Evolutionary conservation across 148 eudicot genomes (phyloP).

Genomic region (Pharnaceum exiguum): DNA sequence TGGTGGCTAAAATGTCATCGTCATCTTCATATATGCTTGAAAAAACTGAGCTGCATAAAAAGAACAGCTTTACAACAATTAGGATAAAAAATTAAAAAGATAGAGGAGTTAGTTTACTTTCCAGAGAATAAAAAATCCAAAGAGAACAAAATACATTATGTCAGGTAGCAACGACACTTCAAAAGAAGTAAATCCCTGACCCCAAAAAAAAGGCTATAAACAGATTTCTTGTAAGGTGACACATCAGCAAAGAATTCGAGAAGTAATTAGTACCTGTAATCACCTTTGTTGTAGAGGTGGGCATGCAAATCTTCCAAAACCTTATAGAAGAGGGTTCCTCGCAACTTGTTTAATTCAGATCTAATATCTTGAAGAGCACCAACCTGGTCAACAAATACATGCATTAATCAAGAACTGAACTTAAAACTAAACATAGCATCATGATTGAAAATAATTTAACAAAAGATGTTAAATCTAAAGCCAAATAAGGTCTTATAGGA

Average conservation of each 20-base stretch:
- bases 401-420: slow-evolving; percentile 2
- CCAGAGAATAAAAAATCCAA: too few species aligned
- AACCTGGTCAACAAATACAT: slow-evolving; percentile 44
- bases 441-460: not conserved
- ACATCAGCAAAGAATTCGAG: not conserved
- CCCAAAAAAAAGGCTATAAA: not conserved
- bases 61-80: slow-evolving; percentile 10
- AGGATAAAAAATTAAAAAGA: not conserved
- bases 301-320: slow-evolving; percentile 94
- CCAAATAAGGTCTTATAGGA: not conserved
- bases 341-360: slow-evolving; percentile 83
- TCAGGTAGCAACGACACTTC: too few species aligned
- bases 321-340: slow-evolving; percentile 83
- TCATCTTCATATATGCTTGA: slow-evolving; percentile 65
- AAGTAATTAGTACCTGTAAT: slow-evolving; percentile 54
- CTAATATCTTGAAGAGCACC: slow-evolving; percentile 98
- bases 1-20: slow-evolving; percentile 69
- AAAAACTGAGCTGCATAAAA: slow-evolving; percentile 54
- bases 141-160: too few species aligned
- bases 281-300: slow-evolving; percentile 95
- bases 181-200: not conserved
- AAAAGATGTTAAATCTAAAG: not conserved
- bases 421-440: not conserved
- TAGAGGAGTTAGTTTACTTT: too few species aligned
- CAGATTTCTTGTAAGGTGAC: not conserved